Evolutionary conservation across 805 yeast species (phyloP).

Genomic region (Hanseniaspora lindneri): DNA sequence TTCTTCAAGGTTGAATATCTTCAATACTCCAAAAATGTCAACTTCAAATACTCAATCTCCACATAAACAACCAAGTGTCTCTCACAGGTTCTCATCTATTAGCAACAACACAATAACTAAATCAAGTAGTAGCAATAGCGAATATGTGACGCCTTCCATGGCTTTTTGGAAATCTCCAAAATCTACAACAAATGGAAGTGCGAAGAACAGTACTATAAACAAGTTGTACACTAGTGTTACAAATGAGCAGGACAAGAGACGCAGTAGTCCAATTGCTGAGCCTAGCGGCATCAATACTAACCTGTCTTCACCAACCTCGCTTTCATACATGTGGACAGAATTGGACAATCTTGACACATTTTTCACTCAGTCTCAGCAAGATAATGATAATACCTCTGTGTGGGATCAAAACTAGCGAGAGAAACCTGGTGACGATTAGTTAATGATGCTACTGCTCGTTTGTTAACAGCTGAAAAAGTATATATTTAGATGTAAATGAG

Average conservation of each 20-base stretch:
- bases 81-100: background rate
- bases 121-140: background rate
- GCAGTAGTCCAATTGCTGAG: slow-evolving; percentile 39
- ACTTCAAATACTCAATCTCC: slow-evolving; percentile 1
- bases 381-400: background rate
- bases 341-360: slow-evolving; percentile 80
- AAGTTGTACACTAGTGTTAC: background rate
- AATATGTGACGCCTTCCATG: background rate
- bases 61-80: background rate
- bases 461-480: too few relatives aligned
- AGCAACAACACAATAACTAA: slow-evolving; percentile 1
- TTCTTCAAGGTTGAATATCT: slow-evolving; percentile 13
- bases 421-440: too few relatives aligned
- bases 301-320: slow-evolving; percentile 36
- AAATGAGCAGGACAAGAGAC: slow-evolving; percentile 25
- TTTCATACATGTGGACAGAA: slow-evolving; percentile 87
- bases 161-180: slow-evolving; percentile 4
- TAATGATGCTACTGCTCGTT: too few relatives aligned
- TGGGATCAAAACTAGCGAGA: slow-evolving; percentile 8
- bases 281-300: background rate
- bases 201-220: background rate
- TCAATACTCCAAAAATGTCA: slow-evolving; percentile 6
- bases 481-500: too few relatives aligned
- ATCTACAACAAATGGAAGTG: background rate
- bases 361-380: slow-evolving; percentile 46